A percentile compares a stretch with the other conserved stretches of the same genome.
Evolutionary conservation across 768 basidiomycete genomes (phyloP).

Genomic region (Mycena kentingensis): DNA sequence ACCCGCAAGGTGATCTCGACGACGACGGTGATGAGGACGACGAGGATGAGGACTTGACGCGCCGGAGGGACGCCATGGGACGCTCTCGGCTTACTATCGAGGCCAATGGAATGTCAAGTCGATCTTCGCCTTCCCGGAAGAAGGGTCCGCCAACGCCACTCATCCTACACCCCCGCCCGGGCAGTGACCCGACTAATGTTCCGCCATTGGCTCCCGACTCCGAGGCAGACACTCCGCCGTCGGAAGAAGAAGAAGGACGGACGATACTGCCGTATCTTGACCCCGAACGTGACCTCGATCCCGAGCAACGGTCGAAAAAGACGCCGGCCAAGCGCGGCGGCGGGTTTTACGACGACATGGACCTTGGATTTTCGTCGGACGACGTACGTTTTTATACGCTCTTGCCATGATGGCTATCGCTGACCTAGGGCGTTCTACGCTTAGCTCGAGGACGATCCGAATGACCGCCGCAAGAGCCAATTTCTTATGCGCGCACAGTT

Average conservation of each 20-base stretch:
- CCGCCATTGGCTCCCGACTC: neutral
- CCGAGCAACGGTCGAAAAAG: slow-evolving; percentile 8
- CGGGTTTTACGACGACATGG: slow-evolving; percentile 54
- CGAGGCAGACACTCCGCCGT: neutral
- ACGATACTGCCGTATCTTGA: slow-evolving; percentile 17
- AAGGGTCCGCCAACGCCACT: slow-evolving; percentile 19
- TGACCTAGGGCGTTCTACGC: slow-evolving; percentile 16
- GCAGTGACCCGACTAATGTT: neutral
- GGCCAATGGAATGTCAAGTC: slow-evolving; percentile 36
- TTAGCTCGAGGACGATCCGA: slow-evolving; percentile 67
- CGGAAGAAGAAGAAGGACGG: neutral
- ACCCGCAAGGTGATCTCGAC: slow-evolving; percentile 43
- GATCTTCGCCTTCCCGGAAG: slow-evolving; percentile 37
- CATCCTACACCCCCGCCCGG: slow-evolving; percentile 20
- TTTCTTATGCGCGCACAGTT: slow-evolving; percentile 72
- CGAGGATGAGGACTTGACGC: slow-evolving; percentile 27
- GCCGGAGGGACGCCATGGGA: slow-evolving; percentile 45
- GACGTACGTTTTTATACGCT: slow-evolving; percentile 37
- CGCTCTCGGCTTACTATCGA: slow-evolving; percentile 29
- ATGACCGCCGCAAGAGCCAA: slow-evolving; percentile 76
- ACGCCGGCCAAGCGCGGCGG: slow-evolving; percentile 47
- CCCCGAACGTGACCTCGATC: neutral
- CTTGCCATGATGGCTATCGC: slow-evolving; percentile 5
- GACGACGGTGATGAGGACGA: slow-evolving; percentile 7
- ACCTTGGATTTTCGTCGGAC: slow-evolving; percentile 49